Evolutionary conservation across 2,329 filamentous ascomycete species (phyloP), one percentile per base, ranked within the genome.

Genomic region (Colletotrichum sp.): DNA sequence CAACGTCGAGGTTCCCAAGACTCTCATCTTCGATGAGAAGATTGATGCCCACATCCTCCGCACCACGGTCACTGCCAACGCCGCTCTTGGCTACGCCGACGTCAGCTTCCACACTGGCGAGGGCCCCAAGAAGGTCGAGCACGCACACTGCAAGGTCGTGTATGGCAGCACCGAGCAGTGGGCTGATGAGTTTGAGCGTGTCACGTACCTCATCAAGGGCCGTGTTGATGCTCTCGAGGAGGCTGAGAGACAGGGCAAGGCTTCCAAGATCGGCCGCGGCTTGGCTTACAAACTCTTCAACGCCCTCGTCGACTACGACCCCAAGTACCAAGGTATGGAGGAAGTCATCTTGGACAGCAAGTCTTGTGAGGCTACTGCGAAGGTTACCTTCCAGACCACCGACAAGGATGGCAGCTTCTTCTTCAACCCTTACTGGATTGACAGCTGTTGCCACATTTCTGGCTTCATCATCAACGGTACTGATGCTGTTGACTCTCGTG

Each of bases 281-380:
- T 91, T 96, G 86, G 93, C 93, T 16, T 97, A 97, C 89, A 96
- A 96, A 85, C 89, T 92, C 1, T 91, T 92, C 79, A 80, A 83
- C 13, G 88, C 89, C 57, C 83, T 92, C 1, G 91, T 92, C 8
- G 89, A 92, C 79, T 93, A 92, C 77, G 85, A 87, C 18, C 82
- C 81, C 10, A 85, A 86, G 49, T 93, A 90, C 81, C 87, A 86
- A 68, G 91, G 90, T 28, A 92, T 92, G 85, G 87, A 92, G 52
- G 89, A 91, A 71, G 90, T 93, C 8, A 87, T 92, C 44, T 84
- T 93, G 8, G 85, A 89, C 79, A 89, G 87, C 78, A 80, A 81
- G 57, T 83, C 83, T 15, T 85, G 84, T 75, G 87, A 88, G 80
- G 86, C 87, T 32, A 85, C 87, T 28, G 84, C 86, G 77, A 83